Base-by-base conservation (phyloP, 768 basidiomycete species). In the Leccinum boreale region DNA sequence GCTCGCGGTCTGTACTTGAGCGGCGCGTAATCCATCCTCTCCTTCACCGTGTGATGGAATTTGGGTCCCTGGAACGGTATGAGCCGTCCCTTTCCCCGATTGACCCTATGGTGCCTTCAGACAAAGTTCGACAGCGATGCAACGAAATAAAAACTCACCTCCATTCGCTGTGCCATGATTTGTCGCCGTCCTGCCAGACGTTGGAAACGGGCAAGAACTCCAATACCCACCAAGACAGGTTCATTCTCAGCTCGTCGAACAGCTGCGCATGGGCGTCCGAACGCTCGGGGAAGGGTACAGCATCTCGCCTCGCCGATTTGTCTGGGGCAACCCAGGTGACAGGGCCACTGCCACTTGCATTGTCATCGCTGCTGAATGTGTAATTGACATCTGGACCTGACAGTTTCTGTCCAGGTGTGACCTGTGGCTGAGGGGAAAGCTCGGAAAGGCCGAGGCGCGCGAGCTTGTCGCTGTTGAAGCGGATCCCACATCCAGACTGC, bases 191-290 rank as follows among this genome's bases (percentile, higher is more conserved):
- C 66, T 90, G 88, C 78, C 79, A 86, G 19, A 74, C 67, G 61
- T 78, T 81, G 42, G 64, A 68, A 51, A 79, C 65, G 14, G 86
- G 89, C 0, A 90, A 28, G 31, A 89, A 72, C 71, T 92, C 90
- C 35, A 90, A 71, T n/a, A 87, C 28, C 88, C 86, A 87, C 90
- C 90, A 92, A 1, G 75, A 8, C 15, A 67, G 70, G n/a, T 70
- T 69, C 8, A 49, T 51, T 67, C 74, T 69, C 46, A 92, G 70
- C 58, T 75, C 55, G 61, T 91, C 88, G 59, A 83, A 73, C 3
- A 85, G 62, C 1, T 79, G 81, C 62, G 82, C 71, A 17, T 82
- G 42, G n/a, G 77, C 78, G 42, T 71, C 51, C 12, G 58, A 54
- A 39, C 42, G 28, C 51, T 72, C 64, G 3, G 51, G 17, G 15